Conservation (phyloP, 2,329 filamentous ascomycete species). For the Macrophomina tecta region DNA sequence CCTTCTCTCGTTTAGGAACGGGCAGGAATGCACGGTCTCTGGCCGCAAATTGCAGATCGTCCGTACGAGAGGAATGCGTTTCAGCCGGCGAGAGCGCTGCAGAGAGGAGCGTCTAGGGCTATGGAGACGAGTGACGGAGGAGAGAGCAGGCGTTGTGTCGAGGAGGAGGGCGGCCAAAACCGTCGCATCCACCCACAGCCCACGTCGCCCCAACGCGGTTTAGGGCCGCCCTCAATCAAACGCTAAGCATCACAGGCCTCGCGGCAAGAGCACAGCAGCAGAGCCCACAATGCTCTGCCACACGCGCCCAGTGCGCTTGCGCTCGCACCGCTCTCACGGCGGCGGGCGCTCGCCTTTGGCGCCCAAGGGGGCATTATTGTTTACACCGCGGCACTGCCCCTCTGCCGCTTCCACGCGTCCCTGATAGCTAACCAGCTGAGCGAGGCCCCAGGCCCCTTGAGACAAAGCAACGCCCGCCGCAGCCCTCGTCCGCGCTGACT, state of each 20-base stretch:
- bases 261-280: slow-evolving; percentile 11
- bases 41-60: slow-evolving; percentile 29
- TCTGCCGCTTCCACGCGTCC: slow-evolving; percentile 25
- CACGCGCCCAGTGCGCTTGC: slow-evolving; percentile 13
- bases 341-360: slow-evolving; percentile 13
- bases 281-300: background rate
- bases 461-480: slow-evolving; percentile 8
- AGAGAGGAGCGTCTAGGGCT: slow-evolving; percentile 21
- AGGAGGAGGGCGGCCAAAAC: slow-evolving; percentile 28
- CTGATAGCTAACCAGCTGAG: slow-evolving; percentile 21
- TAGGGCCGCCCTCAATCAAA: slow-evolving; percentile 23
- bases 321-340: slow-evolving; percentile 14
- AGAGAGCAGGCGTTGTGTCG: slow-evolving; percentile 20
- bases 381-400: slow-evolving; percentile 21
- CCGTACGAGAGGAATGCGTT: slow-evolving; percentile 28
- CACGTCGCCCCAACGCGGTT: slow-evolving; percentile 26
- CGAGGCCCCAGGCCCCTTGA: slow-evolving; percentile 1
- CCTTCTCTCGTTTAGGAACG: slow-evolving; percentile 32
- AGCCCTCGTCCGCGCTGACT: slow-evolving; percentile 20
- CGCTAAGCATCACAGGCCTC: slow-evolving; percentile 25
- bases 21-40: slow-evolving; percentile 30
- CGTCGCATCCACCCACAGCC: slow-evolving; percentile 21
- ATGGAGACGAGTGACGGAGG: slow-evolving; percentile 16
- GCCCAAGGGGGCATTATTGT: slow-evolving; percentile 18
- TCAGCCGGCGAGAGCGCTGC: slow-evolving; percentile 21